Evolutionary conservation across 208 protist genomes (phyloP), one percentile per base, ranked within the genome.

Genomic region (Wallacemonas rigidus): DNA sequence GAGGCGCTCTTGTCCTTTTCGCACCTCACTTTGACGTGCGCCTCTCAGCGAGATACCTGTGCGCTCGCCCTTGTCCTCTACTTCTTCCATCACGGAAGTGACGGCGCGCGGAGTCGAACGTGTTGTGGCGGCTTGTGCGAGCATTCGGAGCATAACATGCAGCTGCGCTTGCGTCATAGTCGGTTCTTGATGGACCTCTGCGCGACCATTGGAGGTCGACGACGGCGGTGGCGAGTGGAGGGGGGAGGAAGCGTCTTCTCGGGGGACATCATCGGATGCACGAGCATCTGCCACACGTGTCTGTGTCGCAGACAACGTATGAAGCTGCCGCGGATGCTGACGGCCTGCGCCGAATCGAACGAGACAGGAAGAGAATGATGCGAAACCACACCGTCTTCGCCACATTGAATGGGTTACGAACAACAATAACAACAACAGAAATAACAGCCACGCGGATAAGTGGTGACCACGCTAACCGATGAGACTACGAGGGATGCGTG

Each of bases 71-170:
- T 26, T 26, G 26, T 26, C 26, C 26, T 26, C 26, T 26, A 26
- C 26, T 26, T 26, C 26, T 26, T 26, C 26, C 26, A 26, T 26
- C 0, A 26, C 26, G 26, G 26, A 26, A 26, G 26, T 26, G 26
- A 12, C 45, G 45, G 45, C 6, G 8, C 8, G 45, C 45, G 12
- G 1, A 50, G 45, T 6, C 45, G 45, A 12, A 6, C 45, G 45
- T 50, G 45, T 12, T 47, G 71, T 62, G 2, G 51, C 2, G 2
- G 17, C 53, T 6, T 71, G 47, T 26, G 50, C 55, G 38, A 71
- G 11, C 12, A 48, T 36, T 3, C 55, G 75, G 2, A 62, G 51
- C 43, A 43, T 40, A 17, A 56, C 67, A 6, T 67, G 57, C 2
- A 72, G 2, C 14, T 17, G 65, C 8, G 8, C 45, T 12, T 50